phyloP scores from a whole-genome alignment of 208 protist genomes.

The Wallacemonas sp. region DNA sequence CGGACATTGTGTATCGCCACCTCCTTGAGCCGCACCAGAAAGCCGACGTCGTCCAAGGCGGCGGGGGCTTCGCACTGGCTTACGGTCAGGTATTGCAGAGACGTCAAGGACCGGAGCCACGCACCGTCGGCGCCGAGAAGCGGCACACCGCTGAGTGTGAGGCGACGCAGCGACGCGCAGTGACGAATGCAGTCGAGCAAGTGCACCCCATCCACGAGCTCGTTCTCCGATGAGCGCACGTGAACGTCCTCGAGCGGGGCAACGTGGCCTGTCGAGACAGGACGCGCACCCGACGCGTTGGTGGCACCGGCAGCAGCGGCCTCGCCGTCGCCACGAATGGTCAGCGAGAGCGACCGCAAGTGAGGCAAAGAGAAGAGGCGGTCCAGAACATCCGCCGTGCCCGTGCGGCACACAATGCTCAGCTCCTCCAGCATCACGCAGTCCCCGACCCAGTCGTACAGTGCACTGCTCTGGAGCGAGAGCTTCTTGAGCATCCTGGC shows the following conservation, averaged over 20 bases:
- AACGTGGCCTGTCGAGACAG: neutral
- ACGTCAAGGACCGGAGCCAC: neutral
- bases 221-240: neutral
- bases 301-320: neutral
- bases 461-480: neutral
- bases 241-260: neutral
- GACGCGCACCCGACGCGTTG: neutral
- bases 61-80: neutral
- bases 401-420: neutral
- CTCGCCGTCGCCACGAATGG: neutral
- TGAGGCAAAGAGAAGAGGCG: neutral
- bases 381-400: neutral
- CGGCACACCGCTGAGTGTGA: neutral
- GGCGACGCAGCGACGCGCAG: neutral
- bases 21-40: neutral
- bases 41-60: neutral
- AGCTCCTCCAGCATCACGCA: slow-evolving; percentile 12
- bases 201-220: neutral
- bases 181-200: neutral
- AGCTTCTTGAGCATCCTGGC: slow-evolving; percentile 7
- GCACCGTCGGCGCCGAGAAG: neutral
- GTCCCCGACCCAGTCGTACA: neutral
- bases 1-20: neutral
- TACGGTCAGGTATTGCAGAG: neutral
- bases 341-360: neutral